A percentile compares a stretch with the other conserved stretches of the same genome.
Conservation (phyloP, 306 rosid genomes). For the Cajanus cajan region DNA sequence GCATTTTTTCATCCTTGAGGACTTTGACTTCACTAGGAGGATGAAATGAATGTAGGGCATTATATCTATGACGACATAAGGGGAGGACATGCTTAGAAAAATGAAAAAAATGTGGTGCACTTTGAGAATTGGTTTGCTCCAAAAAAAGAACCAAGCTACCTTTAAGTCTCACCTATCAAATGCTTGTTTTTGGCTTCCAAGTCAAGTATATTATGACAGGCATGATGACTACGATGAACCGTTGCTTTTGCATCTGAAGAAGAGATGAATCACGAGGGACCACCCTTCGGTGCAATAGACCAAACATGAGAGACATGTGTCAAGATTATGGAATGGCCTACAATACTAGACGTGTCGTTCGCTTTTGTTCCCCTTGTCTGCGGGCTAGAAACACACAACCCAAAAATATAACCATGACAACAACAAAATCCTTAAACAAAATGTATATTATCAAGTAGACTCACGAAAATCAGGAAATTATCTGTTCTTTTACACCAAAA, state of each 20-base stretch:
- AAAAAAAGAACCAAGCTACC: conserved; percentile 9
- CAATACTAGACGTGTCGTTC: conserved; percentile 13
- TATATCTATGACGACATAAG: not conserved
- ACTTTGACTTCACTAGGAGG: conserved; percentile 21
- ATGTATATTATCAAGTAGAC: not conserved
- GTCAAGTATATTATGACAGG: conserved; percentile 40
- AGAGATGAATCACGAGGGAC: conserved; percentile 31
- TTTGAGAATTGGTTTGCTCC: conserved; percentile 28
- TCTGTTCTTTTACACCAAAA: too few species aligned
- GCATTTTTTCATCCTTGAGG: not conserved
- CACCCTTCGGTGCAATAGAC: conserved; percentile 34
- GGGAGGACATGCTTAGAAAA: conserved; percentile 21
- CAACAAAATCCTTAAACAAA: not conserved
- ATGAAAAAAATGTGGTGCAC: not conserved
- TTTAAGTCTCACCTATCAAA: conserved; percentile 1
- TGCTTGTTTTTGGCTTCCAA: conserved; percentile 38
- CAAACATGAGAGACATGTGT: conserved; percentile 25
- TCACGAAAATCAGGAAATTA: not conserved
- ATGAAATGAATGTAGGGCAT: conserved; percentile 22
- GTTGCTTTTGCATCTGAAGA: conserved; percentile 22
- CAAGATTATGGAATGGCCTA: conserved; percentile 22
- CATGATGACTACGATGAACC: conserved; percentile 28
- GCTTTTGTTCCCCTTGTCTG: conserved; percentile 30
- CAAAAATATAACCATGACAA: not conserved
- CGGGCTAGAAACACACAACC: conserved; percentile 11